A percentile compares a stretch with the other conserved stretches of the same genome.
Evolutionary conservation across 768 basidiomycete species (phyloP).

Genomic region (Cantharellus anzutake): DNA sequence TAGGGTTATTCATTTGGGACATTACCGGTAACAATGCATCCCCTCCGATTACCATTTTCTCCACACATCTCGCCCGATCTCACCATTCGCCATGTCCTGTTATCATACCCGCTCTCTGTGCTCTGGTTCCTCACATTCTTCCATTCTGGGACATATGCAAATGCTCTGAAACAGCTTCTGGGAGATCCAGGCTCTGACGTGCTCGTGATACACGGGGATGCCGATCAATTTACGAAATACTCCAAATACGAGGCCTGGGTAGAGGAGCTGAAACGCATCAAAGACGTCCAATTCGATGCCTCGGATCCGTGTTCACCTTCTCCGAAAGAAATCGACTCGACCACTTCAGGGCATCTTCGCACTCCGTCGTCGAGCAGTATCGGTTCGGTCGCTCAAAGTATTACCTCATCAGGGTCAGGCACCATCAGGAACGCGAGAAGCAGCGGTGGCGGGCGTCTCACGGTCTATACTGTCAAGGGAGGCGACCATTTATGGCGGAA

Average conservation of each 20-base stretch:
- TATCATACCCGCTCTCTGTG: conserved; percentile 62
- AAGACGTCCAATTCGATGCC: too few relatives aligned
- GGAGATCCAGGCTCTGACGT: conserved; percentile 19
- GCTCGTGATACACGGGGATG: conserved; percentile 45
- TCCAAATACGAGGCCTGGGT: conserved; percentile 39
- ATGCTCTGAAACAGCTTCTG: conserved; percentile 2
- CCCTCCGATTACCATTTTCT: conserved; percentile 11
- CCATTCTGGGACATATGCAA: conserved; percentile 22
- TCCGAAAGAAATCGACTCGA: too few relatives aligned
- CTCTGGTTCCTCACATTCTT: conserved; percentile 53
- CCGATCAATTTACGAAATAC: conserved; percentile 48
- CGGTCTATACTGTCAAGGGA: too few relatives aligned
- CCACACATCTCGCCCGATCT: conserved; percentile 23
- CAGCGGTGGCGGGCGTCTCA: too few relatives aligned
- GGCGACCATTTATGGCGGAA: too few relatives aligned
- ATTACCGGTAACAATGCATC: conserved; percentile 47
- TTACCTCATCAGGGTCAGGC: too few relatives aligned
- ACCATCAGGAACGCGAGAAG: too few relatives aligned
- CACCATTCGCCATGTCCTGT: conserved; percentile 41
- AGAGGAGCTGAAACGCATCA: conserved; percentile 20
- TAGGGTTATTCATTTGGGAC: conserved; percentile 76
- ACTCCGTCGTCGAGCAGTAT: too few relatives aligned
- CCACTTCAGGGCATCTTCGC: too few relatives aligned
- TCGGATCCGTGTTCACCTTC: too few relatives aligned
- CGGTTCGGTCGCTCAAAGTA: too few relatives aligned